Evolutionary conservation across 768 basidiomycete genomes (phyloP).

Genomic region (Lactarius hatsudake): DNA sequence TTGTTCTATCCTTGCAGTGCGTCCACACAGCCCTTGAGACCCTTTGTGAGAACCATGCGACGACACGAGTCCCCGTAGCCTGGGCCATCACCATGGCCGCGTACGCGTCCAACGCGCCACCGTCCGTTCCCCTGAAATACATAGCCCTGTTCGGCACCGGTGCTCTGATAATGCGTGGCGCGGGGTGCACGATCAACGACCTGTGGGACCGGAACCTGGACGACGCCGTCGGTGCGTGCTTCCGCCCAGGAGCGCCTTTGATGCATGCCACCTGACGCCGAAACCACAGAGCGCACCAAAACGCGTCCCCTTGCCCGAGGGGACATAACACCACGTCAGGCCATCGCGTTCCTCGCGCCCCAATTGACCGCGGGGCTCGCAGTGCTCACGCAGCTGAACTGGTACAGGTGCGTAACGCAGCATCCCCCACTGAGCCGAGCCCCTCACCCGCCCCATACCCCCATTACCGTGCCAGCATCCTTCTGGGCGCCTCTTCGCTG

Average conservation of each 20-base stretch:
- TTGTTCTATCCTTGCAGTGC: constrained; percentile 93
- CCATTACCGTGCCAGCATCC: constrained; percentile 52
- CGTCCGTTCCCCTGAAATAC: constrained; percentile 68
- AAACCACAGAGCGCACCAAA: constrained; percentile 70
- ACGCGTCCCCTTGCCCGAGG: constrained; percentile 84
- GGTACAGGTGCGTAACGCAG: constrained; percentile 93
- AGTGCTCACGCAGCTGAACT: constrained; percentile 87
- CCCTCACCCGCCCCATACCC: no score
- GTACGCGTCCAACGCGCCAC: constrained; percentile 69
- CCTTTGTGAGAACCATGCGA: not conserved
- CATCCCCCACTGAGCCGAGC: no score
- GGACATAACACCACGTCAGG: constrained; percentile 71
- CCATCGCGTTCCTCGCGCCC: constrained; percentile 73
- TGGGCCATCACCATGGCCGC: constrained; percentile 99
- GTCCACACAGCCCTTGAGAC: constrained; percentile 33
- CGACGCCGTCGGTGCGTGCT: constrained; percentile 82
- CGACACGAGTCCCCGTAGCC: constrained; percentile 46
- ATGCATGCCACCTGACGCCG: not conserved
- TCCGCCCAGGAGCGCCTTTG: constrained; percentile 7
- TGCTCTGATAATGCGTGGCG: constrained; percentile 93
- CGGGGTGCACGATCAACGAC: constrained; percentile 98
- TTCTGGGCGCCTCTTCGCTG: constrained; percentile 88
- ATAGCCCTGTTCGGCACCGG: constrained; percentile 83
- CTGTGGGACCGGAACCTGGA: constrained; percentile 97
- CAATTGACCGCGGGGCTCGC: constrained; percentile 83